phyloP scores from a whole-genome alignment of 129 eudicot genomes.

The Lonicera japonica region DNA sequence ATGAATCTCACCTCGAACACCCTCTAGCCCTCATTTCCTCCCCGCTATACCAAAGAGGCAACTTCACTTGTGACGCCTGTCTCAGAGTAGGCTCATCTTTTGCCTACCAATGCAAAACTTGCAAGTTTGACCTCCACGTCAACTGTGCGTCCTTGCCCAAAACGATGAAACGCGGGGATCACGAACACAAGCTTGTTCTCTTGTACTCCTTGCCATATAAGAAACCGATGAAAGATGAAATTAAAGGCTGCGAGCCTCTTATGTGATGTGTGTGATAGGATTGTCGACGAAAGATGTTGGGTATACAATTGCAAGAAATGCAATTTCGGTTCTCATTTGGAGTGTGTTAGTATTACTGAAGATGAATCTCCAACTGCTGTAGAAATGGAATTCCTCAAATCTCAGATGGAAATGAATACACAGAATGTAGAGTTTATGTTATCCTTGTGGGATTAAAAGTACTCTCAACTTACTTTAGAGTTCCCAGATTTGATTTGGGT shows the following conservation, averaged over 20 bases:
- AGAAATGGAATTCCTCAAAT: not conserved
- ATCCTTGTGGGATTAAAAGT: not conserved
- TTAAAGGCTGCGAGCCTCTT: not conserved
- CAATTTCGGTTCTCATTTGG: constrained; percentile 15
- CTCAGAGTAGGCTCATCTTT: constrained; percentile 13
- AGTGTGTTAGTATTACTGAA: constrained; percentile 4
- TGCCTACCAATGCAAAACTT: constrained; percentile 16
- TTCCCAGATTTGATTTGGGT: not conserved
- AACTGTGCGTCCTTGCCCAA: constrained; percentile 22
- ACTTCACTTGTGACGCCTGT: constrained; percentile 24
- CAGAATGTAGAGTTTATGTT: not conserved
- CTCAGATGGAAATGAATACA: not conserved
- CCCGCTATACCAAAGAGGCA: constrained; percentile 14
- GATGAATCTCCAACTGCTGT: not conserved
- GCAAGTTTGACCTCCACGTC: constrained; percentile 27
- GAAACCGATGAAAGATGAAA: not conserved
- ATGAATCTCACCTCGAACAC: constrained; percentile 46
- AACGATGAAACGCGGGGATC: not conserved
- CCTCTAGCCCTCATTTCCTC: constrained; percentile 27
- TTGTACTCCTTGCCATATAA: not conserved
- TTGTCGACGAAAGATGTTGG: constrained; percentile 7
- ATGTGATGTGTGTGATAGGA: constrained; percentile 2
- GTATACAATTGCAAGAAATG: constrained; percentile 18
- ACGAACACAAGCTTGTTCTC: constrained; percentile 6
- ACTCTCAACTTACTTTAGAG: not conserved